phyloP scores from a whole-genome alignment of 2,329 filamentous ascomycete genomes.

The Gaeumannomyces tritici region DNA sequence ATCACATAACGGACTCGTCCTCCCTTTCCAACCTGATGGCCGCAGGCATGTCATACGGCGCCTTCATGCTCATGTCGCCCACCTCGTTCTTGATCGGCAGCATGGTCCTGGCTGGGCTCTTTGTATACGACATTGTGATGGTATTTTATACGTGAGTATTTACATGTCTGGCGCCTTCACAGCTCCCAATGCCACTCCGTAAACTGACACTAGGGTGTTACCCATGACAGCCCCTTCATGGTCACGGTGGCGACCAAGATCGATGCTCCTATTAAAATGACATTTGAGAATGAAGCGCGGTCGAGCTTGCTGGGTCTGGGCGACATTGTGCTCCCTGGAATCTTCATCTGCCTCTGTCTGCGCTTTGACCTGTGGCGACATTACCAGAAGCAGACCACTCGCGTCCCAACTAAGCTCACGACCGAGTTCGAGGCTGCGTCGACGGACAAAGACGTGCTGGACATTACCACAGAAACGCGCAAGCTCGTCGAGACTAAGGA shows the following conservation, averaged over 20 bases:
- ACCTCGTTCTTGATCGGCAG: constrained; percentile 80
- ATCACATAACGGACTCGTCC: constrained; percentile 52
- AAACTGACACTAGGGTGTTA: background rate
- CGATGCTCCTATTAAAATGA: constrained; percentile 86
- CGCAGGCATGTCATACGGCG: constrained; percentile 76
- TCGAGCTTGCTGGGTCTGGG: constrained; percentile 80
- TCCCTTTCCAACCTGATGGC: constrained; percentile 76
- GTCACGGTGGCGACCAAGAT: constrained; percentile 78
- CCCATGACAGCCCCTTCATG: constrained; percentile 59
- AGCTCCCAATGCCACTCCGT: background rate
- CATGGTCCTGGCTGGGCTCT: constrained; percentile 67
- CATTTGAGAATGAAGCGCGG: constrained; percentile 61
- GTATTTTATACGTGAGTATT: constrained; percentile 57
- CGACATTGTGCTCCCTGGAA: constrained; percentile 88
- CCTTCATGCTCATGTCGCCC: constrained; percentile 75
- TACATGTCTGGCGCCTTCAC: background rate
- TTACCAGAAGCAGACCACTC: constrained; percentile 60
- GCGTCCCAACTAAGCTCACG: constrained; percentile 26
- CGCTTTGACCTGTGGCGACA: constrained; percentile 85
- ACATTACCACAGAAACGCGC: constrained; percentile 8
- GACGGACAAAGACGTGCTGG: constrained; percentile 14
- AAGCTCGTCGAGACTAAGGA: constrained; percentile 25
- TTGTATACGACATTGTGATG: constrained; percentile 93
- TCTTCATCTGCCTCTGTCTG: constrained; percentile 78
- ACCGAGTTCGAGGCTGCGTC: constrained; percentile 13